These are phyloP conservation scores for Aureobasidium sp. DNA, from an alignment of 2,329 filamentous ascomycete species.

Conservation along the genomic window DNA sequence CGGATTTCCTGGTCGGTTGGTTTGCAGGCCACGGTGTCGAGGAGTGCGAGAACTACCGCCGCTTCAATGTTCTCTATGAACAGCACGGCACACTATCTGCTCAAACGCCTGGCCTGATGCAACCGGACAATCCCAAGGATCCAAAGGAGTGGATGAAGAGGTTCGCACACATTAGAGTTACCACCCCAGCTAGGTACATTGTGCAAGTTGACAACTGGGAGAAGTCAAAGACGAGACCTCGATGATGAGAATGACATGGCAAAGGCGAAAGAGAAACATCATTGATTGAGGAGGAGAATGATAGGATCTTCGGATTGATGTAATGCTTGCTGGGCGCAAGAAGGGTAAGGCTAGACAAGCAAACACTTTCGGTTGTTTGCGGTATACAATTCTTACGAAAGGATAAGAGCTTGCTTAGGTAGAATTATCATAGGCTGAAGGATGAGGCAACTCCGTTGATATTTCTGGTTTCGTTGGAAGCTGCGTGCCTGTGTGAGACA, in stretches of 20 bases:
- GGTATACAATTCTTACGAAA: background rate
- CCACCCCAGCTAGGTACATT: slow-evolving; percentile 14
- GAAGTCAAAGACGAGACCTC: slow-evolving; percentile 7
- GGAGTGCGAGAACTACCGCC: slow-evolving; percentile 21
- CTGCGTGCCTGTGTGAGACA: background rate
- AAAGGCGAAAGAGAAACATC: background rate
- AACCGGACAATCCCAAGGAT: slow-evolving; percentile 18
- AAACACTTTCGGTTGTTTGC: background rate
- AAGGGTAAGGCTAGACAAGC: background rate
- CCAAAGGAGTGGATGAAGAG: slow-evolving; percentile 21
- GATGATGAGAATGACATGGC: background rate
- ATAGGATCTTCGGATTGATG: background rate
- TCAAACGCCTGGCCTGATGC: slow-evolving; percentile 2
- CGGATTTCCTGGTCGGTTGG: slow-evolving; percentile 26
- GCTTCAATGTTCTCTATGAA: slow-evolving; percentile 25
- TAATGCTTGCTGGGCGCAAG: background rate
- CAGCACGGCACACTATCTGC: slow-evolving; percentile 8
- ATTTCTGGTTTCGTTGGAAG: background rate
- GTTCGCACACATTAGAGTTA: slow-evolving; percentile 23
- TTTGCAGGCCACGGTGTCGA: slow-evolving; percentile 21
- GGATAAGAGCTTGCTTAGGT: background rate
- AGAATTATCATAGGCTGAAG: background rate
- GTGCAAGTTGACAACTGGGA: slow-evolving; percentile 10
- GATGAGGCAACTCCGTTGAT: background rate
- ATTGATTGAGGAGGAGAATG: background rate